Evolutionary conservation across 2,329 filamentous ascomycete species (phyloP), one percentile per base, ranked within the genome.

Genomic region (Fusarium temperatum): DNA sequence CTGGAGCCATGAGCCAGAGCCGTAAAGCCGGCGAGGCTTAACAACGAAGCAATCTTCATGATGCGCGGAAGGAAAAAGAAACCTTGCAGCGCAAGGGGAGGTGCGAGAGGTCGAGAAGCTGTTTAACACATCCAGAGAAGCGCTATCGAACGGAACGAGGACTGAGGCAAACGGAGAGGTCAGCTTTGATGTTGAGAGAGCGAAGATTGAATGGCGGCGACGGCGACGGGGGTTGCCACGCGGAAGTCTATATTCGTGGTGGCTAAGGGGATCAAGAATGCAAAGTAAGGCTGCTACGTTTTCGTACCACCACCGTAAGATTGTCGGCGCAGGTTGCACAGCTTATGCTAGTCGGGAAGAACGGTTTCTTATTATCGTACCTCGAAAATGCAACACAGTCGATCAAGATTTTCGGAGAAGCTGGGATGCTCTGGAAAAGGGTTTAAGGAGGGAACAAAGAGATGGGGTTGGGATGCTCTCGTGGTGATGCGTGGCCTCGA

Each of bases 21-120:
- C 68, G 87, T 84, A 54, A 90, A 82, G 82, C 88, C 85, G 62
- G 87, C 81, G 56, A 90, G 84, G 81, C 87, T 85, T 66, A 92
- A 78, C 59, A 90, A 76, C 68, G 88, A 85, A 68, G 83, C 79
- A 72, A 86, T 75, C 83, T 86, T 89, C 88, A 90, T 90, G 72
- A 56, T 58, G 50, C 36, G 17, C 36, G 20, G 51, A 62, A 66
- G 63, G 61, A 61, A 57, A 35, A 45, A 20, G 38, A 59, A 48
- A 63, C 75, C 68, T 72, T 67, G 72, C 64, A 55, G 63, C 75
- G 76, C 69, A 70, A 65, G 68, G 69, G 65, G 60, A 58, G 58
- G 65, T 69, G 75, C 74, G 66, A 70, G 36, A 24, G 50, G 63
- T 26, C 36, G 66, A 30, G 56, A 53, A 66, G 55, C 60, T 67